Conservation (phyloP, 1,284 basidiomycete genomes). For the Microbotryomycetes sp. region DNA sequence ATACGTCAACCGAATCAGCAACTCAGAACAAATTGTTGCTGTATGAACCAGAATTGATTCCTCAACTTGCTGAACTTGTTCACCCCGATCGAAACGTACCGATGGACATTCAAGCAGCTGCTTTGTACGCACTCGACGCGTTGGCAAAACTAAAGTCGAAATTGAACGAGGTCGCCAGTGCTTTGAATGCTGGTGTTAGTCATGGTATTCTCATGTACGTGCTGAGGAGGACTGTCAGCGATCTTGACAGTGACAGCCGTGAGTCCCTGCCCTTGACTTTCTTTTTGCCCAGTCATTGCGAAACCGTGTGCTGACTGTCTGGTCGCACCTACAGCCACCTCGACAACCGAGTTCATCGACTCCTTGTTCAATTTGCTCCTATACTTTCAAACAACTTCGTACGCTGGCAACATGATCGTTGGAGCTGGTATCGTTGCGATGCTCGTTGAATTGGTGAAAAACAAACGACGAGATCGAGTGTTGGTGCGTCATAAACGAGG, state of each 20-base stretch:
- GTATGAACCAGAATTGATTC: constrained; percentile 85
- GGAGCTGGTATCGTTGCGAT: constrained; percentile 92
- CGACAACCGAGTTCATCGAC: constrained; percentile 78
- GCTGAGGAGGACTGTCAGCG: constrained; percentile 67
- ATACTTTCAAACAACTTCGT: constrained; percentile 73
- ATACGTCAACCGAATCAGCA: constrained; percentile 58
- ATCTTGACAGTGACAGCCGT: constrained; percentile 48
- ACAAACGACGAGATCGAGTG: constrained; percentile 59
- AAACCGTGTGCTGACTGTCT: not conserved
- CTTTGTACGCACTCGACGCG: constrained; percentile 82
- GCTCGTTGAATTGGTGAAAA: constrained; percentile 79
- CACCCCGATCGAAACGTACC: constrained; percentile 65
- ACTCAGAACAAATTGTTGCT: constrained; percentile 79
- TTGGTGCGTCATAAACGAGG: constrained; percentile 23
- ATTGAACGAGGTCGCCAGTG: constrained; percentile 77
- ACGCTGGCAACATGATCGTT: constrained; percentile 86
- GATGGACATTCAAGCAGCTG: constrained; percentile 66
- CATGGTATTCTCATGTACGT: constrained; percentile 89
- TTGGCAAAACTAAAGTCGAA: constrained; percentile 76
- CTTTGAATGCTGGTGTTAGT: constrained; percentile 91
- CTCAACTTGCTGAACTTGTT: constrained; percentile 80
- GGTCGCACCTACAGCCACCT: constrained; percentile 30
- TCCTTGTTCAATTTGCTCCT: constrained; percentile 80
- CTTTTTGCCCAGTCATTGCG: constrained; percentile 35
- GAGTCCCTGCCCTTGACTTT: constrained; percentile 1